A percentile compares a stretch with the other conserved stretches of the same genome.
phyloP scores from a whole-genome alignment of 176 grass and related monocot genomes.

The Alloteropsis semialata region DNA sequence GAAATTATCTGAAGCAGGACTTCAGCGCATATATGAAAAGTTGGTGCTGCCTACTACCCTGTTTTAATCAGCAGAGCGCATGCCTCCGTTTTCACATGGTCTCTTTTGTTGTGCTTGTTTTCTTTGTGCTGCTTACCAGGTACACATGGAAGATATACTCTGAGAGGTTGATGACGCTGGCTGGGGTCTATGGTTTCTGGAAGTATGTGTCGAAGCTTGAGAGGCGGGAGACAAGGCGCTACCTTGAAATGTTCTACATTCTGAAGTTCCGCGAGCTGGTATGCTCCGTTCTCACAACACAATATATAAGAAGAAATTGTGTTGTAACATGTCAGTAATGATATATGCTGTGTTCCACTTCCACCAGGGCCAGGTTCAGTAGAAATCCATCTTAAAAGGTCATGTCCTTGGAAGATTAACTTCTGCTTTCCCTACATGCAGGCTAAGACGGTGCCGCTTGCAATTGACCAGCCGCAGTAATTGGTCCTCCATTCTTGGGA shows the following conservation, averaged over 20 bases:
- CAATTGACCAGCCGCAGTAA: slow-evolving; percentile 47
- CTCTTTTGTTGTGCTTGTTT: slow-evolving; percentile 2
- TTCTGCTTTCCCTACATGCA: slow-evolving; percentile 15
- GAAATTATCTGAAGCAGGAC: slow-evolving; percentile 54
- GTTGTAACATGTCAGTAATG: neutral
- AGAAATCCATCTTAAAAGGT: neutral
- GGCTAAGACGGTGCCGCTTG: slow-evolving; percentile 81
- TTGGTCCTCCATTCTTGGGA: neutral
- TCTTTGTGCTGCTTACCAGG: slow-evolving; percentile 32
- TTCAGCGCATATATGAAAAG: slow-evolving; percentile 79
- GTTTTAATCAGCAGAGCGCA: neutral
- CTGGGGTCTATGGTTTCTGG: slow-evolving; percentile 95
- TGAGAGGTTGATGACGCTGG: slow-evolving; percentile 88
- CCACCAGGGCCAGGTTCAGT: neutral
- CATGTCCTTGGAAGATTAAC: slow-evolving; percentile 4
- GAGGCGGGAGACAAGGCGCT: slow-evolving; percentile 77
- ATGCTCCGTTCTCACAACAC: neutral
- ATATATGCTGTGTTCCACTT: neutral
- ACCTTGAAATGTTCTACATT: slow-evolving; percentile 98
- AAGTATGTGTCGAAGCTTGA: slow-evolving; percentile 96
- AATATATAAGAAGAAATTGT: neutral
- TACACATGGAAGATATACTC: slow-evolving; percentile 99
- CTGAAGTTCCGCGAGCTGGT: slow-evolving; percentile 83
- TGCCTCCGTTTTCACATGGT: slow-evolving; percentile 1
- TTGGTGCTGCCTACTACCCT: slow-evolving; percentile 24